Base-by-base conservation (phyloP, 331 rosid genomes). In the Acacia concinna region DNA sequence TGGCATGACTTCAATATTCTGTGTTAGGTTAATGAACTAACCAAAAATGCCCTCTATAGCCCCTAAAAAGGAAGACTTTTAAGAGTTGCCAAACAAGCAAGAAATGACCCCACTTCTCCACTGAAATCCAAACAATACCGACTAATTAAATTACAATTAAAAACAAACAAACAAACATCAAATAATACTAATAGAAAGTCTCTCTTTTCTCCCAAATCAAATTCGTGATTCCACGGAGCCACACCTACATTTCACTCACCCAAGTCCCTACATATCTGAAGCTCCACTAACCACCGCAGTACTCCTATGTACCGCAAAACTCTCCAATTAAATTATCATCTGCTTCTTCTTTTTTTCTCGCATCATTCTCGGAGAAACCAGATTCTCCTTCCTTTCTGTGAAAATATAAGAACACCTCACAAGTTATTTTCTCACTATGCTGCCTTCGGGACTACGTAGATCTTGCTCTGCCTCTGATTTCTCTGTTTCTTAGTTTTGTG, bases 401-500 rank as follows among this genome's bases (percentile, higher is more conserved):
- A 43, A 13, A 21, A 23, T 17, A 4, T 46, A 62, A 0, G 14
- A 23, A 23, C 13, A 68, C 21, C 54, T 35, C 54, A 4, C 73
- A 28, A 65, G 84, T 82, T 74, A 81, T 64, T 84, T 35, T 88
- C 81, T 52, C 64, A 38, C 63, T 46, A 76, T 82, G 83, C 63
- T 38, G 67, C 83, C 57, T 52, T 23, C 71, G 28, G 28, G 43
- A 60, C 23, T 66, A 32, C 81, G 10, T 17, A 54, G 57, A 75
- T 41, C 81, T 65, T 69, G 20, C 68, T 73, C 73, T 38, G 60
- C 83, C 82, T 41, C 86, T 49, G 62, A 78, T 75, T 84, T 75
- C 85, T 75, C 85, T 79, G 60, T 73, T 79, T 38, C 31, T 85
- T 32, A 80, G 82, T 81, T 78, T 56, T 59, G 44, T 78, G 78